Conservation (phyloP, 192 early-diverging fungal species). For the Gryganskiella cystojenkinii region DNA sequence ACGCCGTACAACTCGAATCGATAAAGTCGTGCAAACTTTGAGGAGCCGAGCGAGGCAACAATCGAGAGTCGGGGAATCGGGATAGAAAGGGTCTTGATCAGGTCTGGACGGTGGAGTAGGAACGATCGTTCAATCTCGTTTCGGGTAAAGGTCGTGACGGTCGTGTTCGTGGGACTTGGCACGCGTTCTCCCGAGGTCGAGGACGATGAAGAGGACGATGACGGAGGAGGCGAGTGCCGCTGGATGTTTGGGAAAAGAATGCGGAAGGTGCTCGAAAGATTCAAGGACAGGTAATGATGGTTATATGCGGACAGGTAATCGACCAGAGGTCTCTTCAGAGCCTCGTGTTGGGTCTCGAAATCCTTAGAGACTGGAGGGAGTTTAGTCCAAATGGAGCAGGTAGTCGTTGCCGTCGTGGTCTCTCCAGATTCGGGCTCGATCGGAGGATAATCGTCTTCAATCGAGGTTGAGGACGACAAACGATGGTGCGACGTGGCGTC, state of each 20-base stretch:
- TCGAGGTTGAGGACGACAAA: neutral
- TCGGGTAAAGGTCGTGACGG: constrained; percentile 39
- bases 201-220: neutral
- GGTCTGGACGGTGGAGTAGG: constrained; percentile 23
- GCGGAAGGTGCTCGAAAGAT: constrained; percentile 36
- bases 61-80: constrained; percentile 22
- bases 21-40: constrained; percentile 12
- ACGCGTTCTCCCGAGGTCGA: neutral
- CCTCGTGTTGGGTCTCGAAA: constrained; percentile 6
- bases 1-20: constrained; percentile 39
- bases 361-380: constrained; percentile 23
- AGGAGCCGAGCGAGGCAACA: constrained; percentile 10
- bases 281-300: constrained; percentile 35
- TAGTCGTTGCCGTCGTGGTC: too few species aligned
- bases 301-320: constrained; percentile 38
- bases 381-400: constrained; percentile 33
- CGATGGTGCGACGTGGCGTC: neutral
- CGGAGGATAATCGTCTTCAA: too few species aligned
- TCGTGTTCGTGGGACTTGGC: neutral
- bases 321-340: constrained; percentile 17
- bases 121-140: constrained; percentile 33
- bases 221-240: constrained; percentile 5
- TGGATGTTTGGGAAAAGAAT: constrained; percentile 46
- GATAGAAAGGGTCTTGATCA: constrained; percentile 18
- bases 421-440: too few species aligned